Evolutionary conservation across 164 flowering plant species (phyloP).

Genomic region (Kalanchoe fedtschenkoi): DNA sequence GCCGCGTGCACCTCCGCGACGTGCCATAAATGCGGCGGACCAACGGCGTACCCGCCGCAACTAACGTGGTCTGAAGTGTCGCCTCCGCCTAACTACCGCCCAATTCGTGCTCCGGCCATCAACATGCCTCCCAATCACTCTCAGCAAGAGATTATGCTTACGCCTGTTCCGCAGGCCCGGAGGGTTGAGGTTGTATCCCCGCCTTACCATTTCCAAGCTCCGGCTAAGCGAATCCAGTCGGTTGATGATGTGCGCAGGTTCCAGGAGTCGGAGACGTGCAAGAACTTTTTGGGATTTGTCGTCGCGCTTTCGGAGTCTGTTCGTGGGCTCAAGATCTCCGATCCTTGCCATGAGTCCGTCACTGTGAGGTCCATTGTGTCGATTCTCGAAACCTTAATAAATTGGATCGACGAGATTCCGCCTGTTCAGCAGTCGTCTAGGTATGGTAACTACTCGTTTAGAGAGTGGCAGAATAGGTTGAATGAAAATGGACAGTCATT

Average conservation of each 20-base stretch:
- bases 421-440: conserved; percentile 56
- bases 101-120: conserved; percentile 38
- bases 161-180: conserved; percentile 67
- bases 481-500: conserved; percentile 20
- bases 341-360: conserved; percentile 45
- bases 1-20: neutral
- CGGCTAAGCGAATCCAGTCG: conserved; percentile 55
- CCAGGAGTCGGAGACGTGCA: conserved; percentile 38
- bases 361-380: conserved; percentile 25
- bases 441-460: conserved; percentile 66
- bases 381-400: conserved; percentile 33
- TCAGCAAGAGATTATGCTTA: conserved; percentile 44
- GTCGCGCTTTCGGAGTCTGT: conserved; percentile 66
- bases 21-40: conserved; percentile 20
- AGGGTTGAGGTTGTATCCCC: conserved; percentile 28
- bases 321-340: conserved; percentile 60
- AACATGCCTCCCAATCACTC: conserved; percentile 23
- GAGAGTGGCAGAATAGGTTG: conserved; percentile 64
- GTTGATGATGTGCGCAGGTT: conserved; percentile 54
- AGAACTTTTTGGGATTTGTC: conserved; percentile 72
- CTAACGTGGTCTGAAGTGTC: conserved; percentile 26
- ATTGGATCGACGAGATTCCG: conserved; percentile 65
- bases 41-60: conserved; percentile 19
- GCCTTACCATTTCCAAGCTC: conserved; percentile 47
- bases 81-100: conserved; percentile 48